A percentile compares a stretch with the other conserved stretches of the same genome.
Evolutionary conservation across 2,329 filamentous ascomycete species (phyloP).

Genomic region (Ophiostoma sp.): DNA sequence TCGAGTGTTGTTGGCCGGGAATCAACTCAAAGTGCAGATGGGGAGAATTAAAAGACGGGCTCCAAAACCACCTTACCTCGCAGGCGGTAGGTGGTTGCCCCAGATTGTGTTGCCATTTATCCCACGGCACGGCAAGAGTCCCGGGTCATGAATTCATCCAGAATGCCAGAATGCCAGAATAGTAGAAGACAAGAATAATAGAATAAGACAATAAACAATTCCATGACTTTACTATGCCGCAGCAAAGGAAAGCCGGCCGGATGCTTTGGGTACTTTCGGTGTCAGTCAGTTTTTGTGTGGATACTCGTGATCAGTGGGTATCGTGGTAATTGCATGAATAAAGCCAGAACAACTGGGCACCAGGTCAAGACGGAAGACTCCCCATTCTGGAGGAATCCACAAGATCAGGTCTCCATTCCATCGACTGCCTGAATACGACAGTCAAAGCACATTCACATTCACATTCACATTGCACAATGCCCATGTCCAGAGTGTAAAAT

Average conservation of each 20-base stretch:
- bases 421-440: not conserved
- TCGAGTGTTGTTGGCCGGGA: not conserved
- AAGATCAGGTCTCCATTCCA: too few relatives aligned
- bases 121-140: not conserved
- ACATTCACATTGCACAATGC: not conserved
- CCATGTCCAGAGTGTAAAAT: not conserved
- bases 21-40: not conserved
- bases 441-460: not conserved
- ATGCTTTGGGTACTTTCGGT: not conserved
- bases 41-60: not conserved
- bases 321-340: not conserved
- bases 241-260: not conserved
- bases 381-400: too few relatives aligned
- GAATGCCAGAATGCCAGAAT: not conserved
- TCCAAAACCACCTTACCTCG: not conserved
- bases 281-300: not conserved
- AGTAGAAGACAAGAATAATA: not conserved
- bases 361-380: too few relatives aligned
- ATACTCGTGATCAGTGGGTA: not conserved
- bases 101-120: not conserved
- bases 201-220: too few relatives aligned
- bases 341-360: not conserved
- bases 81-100: not conserved
- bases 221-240: not conserved
- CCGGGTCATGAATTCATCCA: conserved; percentile 4